Base-by-base conservation (phyloP, 2,329 filamentous ascomycete genomes). In the Grosmannia clavigera region DNA sequence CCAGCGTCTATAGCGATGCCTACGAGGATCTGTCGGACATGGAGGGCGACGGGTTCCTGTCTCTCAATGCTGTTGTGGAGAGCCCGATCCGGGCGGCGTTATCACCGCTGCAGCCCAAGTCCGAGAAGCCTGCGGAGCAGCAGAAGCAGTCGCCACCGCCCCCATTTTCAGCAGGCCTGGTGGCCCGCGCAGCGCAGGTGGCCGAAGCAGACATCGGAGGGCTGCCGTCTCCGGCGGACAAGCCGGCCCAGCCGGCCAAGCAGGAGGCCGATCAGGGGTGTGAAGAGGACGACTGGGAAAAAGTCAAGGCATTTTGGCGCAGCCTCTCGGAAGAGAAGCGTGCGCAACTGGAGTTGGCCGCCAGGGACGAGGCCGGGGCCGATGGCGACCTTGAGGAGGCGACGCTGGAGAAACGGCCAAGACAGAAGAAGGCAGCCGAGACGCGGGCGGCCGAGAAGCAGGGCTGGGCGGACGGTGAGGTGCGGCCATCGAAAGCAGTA, bases 1-100 rank as follows among this genome's bases (percentile, higher is more conserved):
- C 35, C 57, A 85, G 81, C 62, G 78, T 88, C 29, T 92, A 89
- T 68, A 90, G 85, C 64, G 88, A 92, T 70, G 88, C 88, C 1
- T 86, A 86, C 59, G 88, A 92, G 70, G 86, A 90, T 62, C 74
- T 87, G 0, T 82, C 81, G 0, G 84, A 89, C 16, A 67, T 78
- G 4, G 84, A 87, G 48, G 80, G 79, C 2, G 81, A 81, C 55
- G 87, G 85, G 0, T 92, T 90, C 66, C 77, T 83, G 67, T 91
- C 87, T 5, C 76, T 92, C 9, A 80, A 91, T 70, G 88, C 88
- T 12, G 81, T 91, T 10, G 78, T 90, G 1, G 81, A 85, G 25
- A 83, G 78, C 55, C 83, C 86, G 3, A 66, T 76, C 1, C 63
- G 11, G 12, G 4, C 40, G 4, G 12, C 14, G 2, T 4, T 12